Conservation (phyloP, 2,329 filamentous ascomycete species). For the Alternaria arbusti region DNA sequence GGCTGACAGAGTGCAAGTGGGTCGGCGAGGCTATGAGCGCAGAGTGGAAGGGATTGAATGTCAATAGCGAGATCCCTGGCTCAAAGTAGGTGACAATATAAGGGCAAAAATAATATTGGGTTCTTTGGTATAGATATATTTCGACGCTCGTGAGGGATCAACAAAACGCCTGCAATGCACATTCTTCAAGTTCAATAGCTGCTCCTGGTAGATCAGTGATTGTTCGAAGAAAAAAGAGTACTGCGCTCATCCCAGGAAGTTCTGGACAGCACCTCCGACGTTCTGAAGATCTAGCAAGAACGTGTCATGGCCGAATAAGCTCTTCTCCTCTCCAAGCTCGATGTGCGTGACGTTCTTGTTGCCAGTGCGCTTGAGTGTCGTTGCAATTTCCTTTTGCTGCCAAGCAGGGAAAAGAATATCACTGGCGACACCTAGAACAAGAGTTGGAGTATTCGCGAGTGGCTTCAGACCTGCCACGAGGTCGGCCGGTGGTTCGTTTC, state of each 20-base stretch:
- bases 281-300: constrained; percentile 92
- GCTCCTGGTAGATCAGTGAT: background rate
- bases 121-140: background rate
- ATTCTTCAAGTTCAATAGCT: constrained; percentile 5
- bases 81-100: background rate
- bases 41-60: constrained; percentile 55
- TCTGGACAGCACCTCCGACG: constrained; percentile 81
- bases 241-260: constrained; percentile 70
- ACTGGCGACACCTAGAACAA: constrained; percentile 93
- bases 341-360: constrained; percentile 85
- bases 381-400: constrained; percentile 94
- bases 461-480: constrained; percentile 75
- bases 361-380: constrained; percentile 76
- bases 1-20: constrained; percentile 64
- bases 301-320: constrained; percentile 94
- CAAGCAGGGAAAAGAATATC: constrained; percentile 97
- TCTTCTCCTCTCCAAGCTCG: constrained; percentile 92
- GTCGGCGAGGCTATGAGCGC: constrained; percentile 53
- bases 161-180: constrained; percentile 35
- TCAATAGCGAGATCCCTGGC: constrained; percentile 9
- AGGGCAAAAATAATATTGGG: background rate
- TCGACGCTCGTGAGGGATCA: background rate
- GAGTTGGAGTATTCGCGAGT: constrained; percentile 76
- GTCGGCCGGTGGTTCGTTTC: constrained; percentile 72
- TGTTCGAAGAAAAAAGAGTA: background rate